A percentile compares a stretch with the other conserved stretches of the same genome.
These are phyloP conservation scores for Pythium graminicola DNA, from an alignment of 352 stramenopile species.

Conservation along the genomic window DNA sequence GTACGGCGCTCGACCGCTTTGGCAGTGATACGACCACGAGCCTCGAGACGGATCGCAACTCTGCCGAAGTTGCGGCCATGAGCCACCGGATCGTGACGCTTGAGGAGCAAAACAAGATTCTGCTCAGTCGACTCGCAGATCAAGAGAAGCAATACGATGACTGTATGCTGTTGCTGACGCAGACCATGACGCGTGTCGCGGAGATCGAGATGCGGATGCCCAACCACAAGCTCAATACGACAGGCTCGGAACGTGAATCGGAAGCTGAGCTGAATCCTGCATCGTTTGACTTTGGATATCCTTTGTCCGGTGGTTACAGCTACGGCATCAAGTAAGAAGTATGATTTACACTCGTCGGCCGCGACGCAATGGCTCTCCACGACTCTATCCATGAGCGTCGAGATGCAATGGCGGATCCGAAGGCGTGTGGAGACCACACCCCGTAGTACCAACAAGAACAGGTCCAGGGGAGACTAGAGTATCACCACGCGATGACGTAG, in stretches of 20 bases:
- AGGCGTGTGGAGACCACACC: not conserved
- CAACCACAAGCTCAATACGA: conserved; percentile 9
- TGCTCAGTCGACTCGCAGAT: conserved; percentile 57
- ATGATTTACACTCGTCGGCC: too few species aligned
- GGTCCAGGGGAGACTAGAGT: not conserved
- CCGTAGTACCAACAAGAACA: not conserved
- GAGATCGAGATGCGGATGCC: conserved; percentile 75
- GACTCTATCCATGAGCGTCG: not conserved
- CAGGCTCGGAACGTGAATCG: conserved; percentile 18
- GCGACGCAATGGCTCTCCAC: too few species aligned
- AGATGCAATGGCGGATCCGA: conserved; percentile 8
- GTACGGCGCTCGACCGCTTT: conserved; percentile 20
- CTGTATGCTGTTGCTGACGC: conserved; percentile 77
- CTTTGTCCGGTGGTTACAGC: conserved; percentile 10
- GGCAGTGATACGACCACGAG: conserved; percentile 54
- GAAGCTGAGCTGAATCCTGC: conserved; percentile 18
- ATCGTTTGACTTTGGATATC: conserved; percentile 25
- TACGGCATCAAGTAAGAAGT: conserved; percentile 16
- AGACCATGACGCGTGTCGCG: conserved; percentile 79
- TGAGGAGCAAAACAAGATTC: conserved; percentile 68
- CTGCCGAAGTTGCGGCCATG: conserved; percentile 42
- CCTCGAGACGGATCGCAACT: conserved; percentile 40
- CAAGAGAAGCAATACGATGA: conserved; percentile 85
- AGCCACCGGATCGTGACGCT: conserved; percentile 49
- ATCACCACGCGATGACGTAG: too few species aligned